Percentiles rank a stretch among this genome's conserved stretches.
Conservation (phyloP, 2,329 filamentous ascomycete species). For the Pseudogymnoascus sp. region DNA sequence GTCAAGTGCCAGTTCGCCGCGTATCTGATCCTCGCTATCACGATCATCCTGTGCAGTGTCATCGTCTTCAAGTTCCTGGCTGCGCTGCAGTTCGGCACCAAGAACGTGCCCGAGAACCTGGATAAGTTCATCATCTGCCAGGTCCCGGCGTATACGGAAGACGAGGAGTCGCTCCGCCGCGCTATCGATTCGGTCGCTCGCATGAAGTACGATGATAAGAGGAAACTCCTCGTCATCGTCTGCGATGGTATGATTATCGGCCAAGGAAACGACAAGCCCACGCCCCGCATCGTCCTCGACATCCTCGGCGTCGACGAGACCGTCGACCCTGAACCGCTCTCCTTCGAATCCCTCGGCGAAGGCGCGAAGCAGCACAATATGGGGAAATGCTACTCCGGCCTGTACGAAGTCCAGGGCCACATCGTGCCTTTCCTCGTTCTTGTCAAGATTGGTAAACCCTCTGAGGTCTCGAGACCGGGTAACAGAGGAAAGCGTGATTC, state of each 20-base stretch:
- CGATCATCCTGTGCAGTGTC: conserved; percentile 72
- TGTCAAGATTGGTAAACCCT: conserved; percentile 86
- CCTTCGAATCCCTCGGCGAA: conserved; percentile 93
- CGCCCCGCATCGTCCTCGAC: conserved; percentile 94
- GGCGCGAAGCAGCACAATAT: conserved; percentile 98
- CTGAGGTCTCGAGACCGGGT: conserved; percentile 69
- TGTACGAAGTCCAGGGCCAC: conserved; percentile 96
- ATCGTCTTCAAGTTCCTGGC: conserved; percentile 86
- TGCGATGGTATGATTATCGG: conserved; percentile 97
- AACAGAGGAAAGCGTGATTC: conserved; percentile 99
- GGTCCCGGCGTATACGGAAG: conserved; percentile 95
- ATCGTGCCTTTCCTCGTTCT: conserved; percentile 96
- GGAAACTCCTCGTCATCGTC: conserved; percentile 92
- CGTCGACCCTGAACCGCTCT: conserved; percentile 89
- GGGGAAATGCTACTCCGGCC: conserved; percentile 95
- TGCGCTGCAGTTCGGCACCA: conserved; percentile 87
- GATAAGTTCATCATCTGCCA: conserved; percentile 99
- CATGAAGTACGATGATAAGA: conserved; percentile 94
- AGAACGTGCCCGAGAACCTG: conserved; percentile 79
- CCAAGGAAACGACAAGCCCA: conserved; percentile 90
- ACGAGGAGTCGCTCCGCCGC: conserved; percentile 88
- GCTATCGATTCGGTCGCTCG: conserved; percentile 91
- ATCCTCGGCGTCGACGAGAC: conserved; percentile 92
- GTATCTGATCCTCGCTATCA: conserved; percentile 81
- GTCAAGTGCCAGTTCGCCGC: conserved; percentile 80